Conservation (phyloP, 495 filamentous ascomycete genomes). For the Pseudotulostoma volvatum region DNA sequence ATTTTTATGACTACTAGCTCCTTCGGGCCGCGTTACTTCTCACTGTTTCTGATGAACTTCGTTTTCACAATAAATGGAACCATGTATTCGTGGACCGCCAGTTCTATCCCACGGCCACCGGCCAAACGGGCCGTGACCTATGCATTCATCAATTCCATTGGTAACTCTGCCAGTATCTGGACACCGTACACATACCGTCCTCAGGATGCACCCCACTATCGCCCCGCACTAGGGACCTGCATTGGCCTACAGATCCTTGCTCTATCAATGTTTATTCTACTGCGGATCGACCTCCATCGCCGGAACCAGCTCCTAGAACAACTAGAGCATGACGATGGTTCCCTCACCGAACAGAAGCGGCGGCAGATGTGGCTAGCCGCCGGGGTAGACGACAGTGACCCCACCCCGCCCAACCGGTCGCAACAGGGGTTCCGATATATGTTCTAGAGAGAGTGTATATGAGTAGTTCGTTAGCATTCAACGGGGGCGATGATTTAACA, state of each 20-base stretch:
- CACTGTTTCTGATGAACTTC: slow-evolving; percentile 38
- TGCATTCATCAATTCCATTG: slow-evolving; percentile 38
- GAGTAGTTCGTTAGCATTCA: too few species aligned
- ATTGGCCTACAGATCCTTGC: slow-evolving; percentile 31
- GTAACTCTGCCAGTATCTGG: slow-evolving; percentile 38
- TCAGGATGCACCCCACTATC: slow-evolving; percentile 23
- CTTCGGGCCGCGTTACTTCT: slow-evolving; percentile 37
- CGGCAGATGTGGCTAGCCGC: slow-evolving; percentile 28
- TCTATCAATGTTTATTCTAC: slow-evolving; percentile 17
- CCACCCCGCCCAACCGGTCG: too few species aligned
- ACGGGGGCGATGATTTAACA: too few species aligned
- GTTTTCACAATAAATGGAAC: slow-evolving; percentile 37
- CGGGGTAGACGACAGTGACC: slow-evolving; percentile 32
- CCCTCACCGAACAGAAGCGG: slow-evolving; percentile 26
- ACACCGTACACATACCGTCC: slow-evolving; percentile 35
- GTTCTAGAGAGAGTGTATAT: too few species aligned
- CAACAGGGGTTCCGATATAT: too few species aligned
- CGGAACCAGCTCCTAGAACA: slow-evolving; percentile 31
- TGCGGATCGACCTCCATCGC: slow-evolving; percentile 26
- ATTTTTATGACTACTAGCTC: slow-evolving; percentile 32
- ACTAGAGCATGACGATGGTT: slow-evolving; percentile 27
- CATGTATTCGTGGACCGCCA: slow-evolving; percentile 38
- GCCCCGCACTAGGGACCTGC: slow-evolving; percentile 28
- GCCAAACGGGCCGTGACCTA: slow-evolving; percentile 38
- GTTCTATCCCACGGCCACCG: slow-evolving; percentile 33